These are phyloP conservation scores for Lotmaria passim DNA, from an alignment of 208 protist species.

Conservation along the genomic window DNA sequence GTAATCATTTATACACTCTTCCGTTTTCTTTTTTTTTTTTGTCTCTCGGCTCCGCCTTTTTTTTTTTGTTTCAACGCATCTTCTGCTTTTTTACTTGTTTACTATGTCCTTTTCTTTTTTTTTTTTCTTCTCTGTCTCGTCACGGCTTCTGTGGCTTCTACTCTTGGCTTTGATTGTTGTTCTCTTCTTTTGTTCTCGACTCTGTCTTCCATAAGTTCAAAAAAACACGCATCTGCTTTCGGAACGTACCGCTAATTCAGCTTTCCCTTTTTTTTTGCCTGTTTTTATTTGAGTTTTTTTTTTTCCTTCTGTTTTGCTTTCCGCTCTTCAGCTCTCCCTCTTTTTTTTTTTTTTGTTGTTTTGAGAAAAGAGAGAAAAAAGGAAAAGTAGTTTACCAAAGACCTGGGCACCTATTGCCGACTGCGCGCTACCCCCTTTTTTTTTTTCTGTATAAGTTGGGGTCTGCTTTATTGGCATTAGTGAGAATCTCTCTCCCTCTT, in stretches of 20 bases:
- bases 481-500: too few relatives aligned
- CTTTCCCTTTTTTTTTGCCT: not conserved
- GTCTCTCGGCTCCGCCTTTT: not conserved
- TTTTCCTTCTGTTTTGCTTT: constrained; percentile 10
- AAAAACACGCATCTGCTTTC: constrained; percentile 13
- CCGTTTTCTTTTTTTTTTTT: not conserved
- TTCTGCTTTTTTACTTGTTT: constrained; percentile 5
- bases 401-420: constrained; percentile 7
- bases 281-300: not conserved
- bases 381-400: too few relatives aligned
- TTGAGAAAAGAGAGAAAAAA: too few relatives aligned
- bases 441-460: not conserved
- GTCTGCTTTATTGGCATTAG: not conserved
- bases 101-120: not conserved
- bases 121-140: constrained; percentile 16
- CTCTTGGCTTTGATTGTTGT: not conserved
- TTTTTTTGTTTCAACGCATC: not conserved
- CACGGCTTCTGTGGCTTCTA: not conserved
- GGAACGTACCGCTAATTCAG: constrained; percentile 11
- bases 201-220: not conserved
- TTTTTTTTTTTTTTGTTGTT: not conserved
- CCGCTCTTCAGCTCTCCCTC: not conserved
- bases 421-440: not conserved
- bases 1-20: not conserved
- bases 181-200: not conserved